A percentile compares a stretch with the other conserved stretches of the same genome.
phyloP scores from a whole-genome alignment of 2,329 filamentous ascomycete genomes.

The Ophiostoma triangulosporum region DNA sequence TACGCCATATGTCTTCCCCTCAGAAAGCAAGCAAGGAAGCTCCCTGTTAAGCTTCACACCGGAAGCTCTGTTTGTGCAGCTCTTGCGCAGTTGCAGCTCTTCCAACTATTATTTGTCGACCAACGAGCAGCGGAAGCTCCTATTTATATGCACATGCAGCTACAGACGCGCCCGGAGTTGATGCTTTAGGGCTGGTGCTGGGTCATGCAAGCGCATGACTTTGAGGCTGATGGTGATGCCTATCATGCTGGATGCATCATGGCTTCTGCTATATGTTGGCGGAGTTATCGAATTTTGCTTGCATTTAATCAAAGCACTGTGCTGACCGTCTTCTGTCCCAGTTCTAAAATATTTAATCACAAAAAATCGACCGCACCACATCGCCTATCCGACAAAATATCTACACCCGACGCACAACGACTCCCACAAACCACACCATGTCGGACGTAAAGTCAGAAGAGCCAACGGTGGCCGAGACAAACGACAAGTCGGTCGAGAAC shows the following conservation, averaged over 20 bases:
- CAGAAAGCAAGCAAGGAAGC: background rate
- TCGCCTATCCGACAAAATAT: background rate
- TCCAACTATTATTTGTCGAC: background rate
- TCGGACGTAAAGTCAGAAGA: slow-evolving; percentile 20
- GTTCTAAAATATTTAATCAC: no score
- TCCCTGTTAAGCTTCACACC: background rate
- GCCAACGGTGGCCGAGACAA: background rate
- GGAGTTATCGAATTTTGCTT: no score
- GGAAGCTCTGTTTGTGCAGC: background rate
- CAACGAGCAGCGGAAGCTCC: background rate
- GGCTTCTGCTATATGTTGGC: no score
- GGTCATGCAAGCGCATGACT: background rate
- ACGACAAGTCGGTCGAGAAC: slow-evolving; percentile 21
- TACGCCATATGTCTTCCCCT: background rate
- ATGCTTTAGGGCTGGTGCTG: background rate
- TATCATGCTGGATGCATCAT: background rate
- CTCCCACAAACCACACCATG: slow-evolving; percentile 12
- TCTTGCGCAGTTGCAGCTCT: background rate
- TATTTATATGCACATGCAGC: background rate
- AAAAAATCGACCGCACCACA: no score
- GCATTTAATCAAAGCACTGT: no score
- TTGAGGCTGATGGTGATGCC: background rate
- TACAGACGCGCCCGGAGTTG: background rate
- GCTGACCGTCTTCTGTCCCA: no score
- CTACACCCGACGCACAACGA: background rate